Evolutionary conservation across 441 rosid genomes (phyloP), one percentile per base, ranked within the genome.

Genomic region (Syzygium syzygioides): DNA sequence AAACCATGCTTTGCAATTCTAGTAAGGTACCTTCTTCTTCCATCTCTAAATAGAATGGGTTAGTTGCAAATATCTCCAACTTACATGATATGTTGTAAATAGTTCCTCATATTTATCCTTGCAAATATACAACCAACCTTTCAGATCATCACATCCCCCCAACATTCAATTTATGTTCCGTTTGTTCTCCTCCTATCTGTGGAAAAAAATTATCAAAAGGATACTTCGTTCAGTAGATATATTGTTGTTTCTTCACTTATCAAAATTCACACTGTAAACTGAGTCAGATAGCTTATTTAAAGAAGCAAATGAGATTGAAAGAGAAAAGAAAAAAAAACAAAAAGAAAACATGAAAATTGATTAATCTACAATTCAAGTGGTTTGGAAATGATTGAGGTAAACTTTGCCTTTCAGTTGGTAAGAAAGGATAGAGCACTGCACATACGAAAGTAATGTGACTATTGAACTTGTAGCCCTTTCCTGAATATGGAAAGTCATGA

Each of bases 1-100:
- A 96, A 94, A 96, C 96, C 85, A 97, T 96, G 98, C 98, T 96
- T 30, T 86, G 91, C 90, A 97, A 97, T 93, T 96, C 99, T 87
- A 97, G 99, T 92, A 97, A 95, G 99, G 99, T 96, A 93, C 87
- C 87, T 59, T 89, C 85, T 60, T 87, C 79, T 89, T 26, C 12
- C 34, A 80, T 56, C 53, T 25, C 28, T 89, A 17, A 53, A 41
- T 64, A 84, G 54, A 52, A 68, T 71, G 71, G 4, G n/a, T 76
- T 76, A 76, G 23, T 76, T 76, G 83, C 52, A 41, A 41, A 41
- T 12, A 23, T 23, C 83, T 76, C 17, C 25, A 37, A 41, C 83
- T 41, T 41, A 23, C 8, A 20, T 76, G n/a, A 45, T 41, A 37
- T 23, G n/a, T 76, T 20, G 83, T n/a, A 76, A 76, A 41, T 76